A percentile compares a stretch with the other conserved stretches of the same genome.
phyloP scores from a whole-genome alignment of 2,329 filamentous ascomycete genomes.

The Rosellinia necatrix region DNA sequence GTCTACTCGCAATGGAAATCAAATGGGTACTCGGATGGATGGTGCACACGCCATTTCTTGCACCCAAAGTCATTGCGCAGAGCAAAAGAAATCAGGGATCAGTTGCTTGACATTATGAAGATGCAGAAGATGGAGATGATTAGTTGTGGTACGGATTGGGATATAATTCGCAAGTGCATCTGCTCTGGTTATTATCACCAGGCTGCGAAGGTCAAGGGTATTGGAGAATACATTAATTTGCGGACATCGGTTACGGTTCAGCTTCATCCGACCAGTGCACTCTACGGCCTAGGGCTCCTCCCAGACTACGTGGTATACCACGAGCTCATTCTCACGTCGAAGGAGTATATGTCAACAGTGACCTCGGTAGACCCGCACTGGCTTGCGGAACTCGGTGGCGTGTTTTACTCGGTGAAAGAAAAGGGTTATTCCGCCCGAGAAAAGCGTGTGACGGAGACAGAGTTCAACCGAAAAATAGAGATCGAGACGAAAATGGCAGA shows the following conservation, averaged over 20 bases:
- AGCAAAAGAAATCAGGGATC: conserved; percentile 92
- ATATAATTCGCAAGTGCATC: conserved; percentile 92
- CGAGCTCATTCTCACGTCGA: conserved; percentile 93
- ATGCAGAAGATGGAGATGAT: conserved; percentile 87
- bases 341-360: conserved; percentile 98
- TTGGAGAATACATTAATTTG: conserved; percentile 96
- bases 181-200: conserved; percentile 98
- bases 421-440: conserved; percentile 91
- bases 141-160: conserved; percentile 96
- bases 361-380: conserved; percentile 96
- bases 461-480: conserved; percentile 92
- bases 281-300: conserved; percentile 90
- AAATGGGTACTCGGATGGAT: conserved; percentile 86
- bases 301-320: conserved; percentile 98
- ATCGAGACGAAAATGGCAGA: conserved; percentile 91
- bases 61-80: conserved; percentile 92
- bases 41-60: conserved; percentile 92
- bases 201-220: conserved; percentile 92
- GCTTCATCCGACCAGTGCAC: conserved; percentile 88
- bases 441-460: conserved; percentile 84
- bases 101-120: conserved; percentile 91
- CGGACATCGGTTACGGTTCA: conserved; percentile 93
- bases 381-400: conserved; percentile 93
- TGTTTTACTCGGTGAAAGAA: conserved; percentile 97
- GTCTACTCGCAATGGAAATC: conserved; percentile 95